Evolutionary conservation across 352 stramenopile species (phyloP), one percentile per base, ranked within the genome.

Genomic region (Phytophthora constricta): DNA sequence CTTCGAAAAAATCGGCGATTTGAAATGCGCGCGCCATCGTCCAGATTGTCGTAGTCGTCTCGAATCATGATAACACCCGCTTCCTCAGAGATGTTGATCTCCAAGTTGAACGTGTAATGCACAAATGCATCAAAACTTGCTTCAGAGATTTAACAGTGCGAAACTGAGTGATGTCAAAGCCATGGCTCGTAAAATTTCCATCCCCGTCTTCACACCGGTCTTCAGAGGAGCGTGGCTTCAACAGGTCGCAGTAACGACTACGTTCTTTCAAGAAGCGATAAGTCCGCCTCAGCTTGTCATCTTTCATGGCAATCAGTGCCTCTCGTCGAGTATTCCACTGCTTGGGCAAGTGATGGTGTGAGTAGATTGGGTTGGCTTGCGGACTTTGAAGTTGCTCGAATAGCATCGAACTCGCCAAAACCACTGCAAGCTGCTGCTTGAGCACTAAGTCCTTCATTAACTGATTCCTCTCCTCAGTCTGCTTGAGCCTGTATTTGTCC

Each of bases 81-180:
- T 13, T 68, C 46, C 53, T 86, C 79, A 1, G 77, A 84, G 23
- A 90, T 78, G 10, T 58, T 79, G 55, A 86, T 88, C 53, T 90
- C 77, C 66, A 89, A 76, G 26, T 84, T 86, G 17, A 75, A 39
- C 43, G 78, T 68, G 67, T 79, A 85, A 16, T 65, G 77, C 11
- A 77, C 41, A 4, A 86, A 55, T 11, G 74, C 66, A 14, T 90
- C 79, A 31, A 74, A 89, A 87, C 77, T 37, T 87, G 63, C 19
- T 72, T 72, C 19, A 87, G 64, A 1, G 73, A 85, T 20, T 62
- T 37, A 1, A 77, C 70, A 14, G 66, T 62, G 14, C 72, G 72
- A 52, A 90, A 87, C 22, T 63, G 61, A 8, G 37, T 59, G 22
- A 79, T 61, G n/a, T 82, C 76, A 37, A 84, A 86, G 31, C 75